These are phyloP conservation scores for Paraglomus occultum DNA, from an alignment of 192 early-diverging fungal genomes.

Conservation along the genomic window DNA sequence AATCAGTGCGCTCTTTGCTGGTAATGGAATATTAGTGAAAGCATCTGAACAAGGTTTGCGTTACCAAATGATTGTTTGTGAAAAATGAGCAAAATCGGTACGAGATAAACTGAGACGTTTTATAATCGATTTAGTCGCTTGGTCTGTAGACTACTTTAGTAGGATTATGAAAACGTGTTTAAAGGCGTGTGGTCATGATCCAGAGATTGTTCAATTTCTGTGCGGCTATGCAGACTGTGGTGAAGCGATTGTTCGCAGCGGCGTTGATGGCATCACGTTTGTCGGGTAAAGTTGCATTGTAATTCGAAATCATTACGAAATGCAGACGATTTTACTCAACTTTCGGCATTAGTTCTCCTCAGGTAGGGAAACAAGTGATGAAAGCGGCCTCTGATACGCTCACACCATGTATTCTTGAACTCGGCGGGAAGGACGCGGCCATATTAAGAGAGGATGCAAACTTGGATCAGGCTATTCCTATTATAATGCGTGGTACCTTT, in stretches of 20 bases:
- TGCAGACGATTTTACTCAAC: too few species aligned
- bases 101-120: conserved; percentile 23
- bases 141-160: conserved; percentile 71
- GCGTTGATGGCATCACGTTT: conserved; percentile 78
- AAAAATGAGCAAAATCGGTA: conserved; percentile 52
- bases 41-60: conserved; percentile 64
- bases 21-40: conserved; percentile 86
- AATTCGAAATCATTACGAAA: too few species aligned
- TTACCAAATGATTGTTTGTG: conserved; percentile 63
- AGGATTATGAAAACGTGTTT: conserved; percentile 65
- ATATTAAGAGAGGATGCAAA: conserved; percentile 76
- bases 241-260: conserved; percentile 62
- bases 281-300: conserved; percentile 52
- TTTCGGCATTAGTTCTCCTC: conserved; percentile 52
- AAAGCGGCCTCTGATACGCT: conserved; percentile 64
- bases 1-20: conserved; percentile 78
- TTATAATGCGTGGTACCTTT: conserved; percentile 81
- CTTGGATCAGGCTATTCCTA: conserved; percentile 61
- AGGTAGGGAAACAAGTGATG: conserved; percentile 78
- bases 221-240: conserved; percentile 83
- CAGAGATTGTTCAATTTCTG: conserved; percentile 75
- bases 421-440: conserved; percentile 89
- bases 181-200: conserved; percentile 68
- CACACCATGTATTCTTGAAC: conserved; percentile 83
- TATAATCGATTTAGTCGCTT: conserved; percentile 58